Evolutionary conservation across 345 rosid species (phyloP).

Genomic region (Psidium guajava): DNA sequence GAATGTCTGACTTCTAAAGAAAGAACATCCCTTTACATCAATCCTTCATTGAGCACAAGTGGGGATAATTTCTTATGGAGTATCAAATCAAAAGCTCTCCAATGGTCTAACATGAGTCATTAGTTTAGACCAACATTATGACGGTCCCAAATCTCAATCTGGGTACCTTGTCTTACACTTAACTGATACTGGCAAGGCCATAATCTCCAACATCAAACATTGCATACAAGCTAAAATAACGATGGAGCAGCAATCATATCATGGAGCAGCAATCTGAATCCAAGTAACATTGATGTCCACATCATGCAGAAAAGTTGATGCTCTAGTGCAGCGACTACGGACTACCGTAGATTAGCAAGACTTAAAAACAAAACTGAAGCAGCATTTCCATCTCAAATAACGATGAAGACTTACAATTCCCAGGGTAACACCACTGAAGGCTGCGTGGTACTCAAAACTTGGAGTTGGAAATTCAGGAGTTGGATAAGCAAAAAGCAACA

Average conservation of each 20-base stretch:
- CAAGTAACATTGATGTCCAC: background rate
- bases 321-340: background rate
- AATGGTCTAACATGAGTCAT: background rate
- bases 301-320: background rate
- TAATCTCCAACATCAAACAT: background rate
- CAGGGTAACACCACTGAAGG: constrained; percentile 80
- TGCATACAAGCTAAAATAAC: background rate
- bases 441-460: constrained; percentile 89
- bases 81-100: background rate
- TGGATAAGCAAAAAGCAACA: constrained; percentile 94
- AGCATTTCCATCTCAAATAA: background rate
- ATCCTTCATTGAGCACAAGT: background rate
- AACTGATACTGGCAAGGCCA: background rate
- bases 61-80: background rate
- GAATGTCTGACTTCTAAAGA: background rate
- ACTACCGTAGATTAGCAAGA: background rate
- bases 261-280: background rate
- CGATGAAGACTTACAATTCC: constrained; percentile 66
- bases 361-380: background rate
- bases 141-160: background rate
- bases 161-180: background rate
- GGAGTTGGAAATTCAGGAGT: constrained; percentile 91
- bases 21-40: background rate
- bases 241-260: no score
- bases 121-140: background rate